Base-by-base conservation (phyloP, 495 filamentous ascomycete species). In the Aspergillus panamensis region DNA sequence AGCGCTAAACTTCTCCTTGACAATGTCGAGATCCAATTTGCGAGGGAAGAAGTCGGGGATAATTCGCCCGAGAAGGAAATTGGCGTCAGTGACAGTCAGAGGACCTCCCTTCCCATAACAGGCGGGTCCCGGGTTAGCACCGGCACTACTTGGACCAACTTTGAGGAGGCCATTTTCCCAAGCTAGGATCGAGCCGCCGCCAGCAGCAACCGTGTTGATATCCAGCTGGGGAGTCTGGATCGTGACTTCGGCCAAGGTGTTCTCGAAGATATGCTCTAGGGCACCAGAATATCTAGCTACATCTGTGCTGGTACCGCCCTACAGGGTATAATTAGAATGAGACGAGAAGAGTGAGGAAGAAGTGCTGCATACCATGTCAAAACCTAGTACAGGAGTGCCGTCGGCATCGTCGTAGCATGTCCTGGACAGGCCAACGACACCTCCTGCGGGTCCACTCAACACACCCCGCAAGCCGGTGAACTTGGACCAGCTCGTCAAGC, bases 231-330 rank as follows among this genome's bases (percentile, higher is more conserved):
- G 92, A 0, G 86, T 88, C 66, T 96, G 92, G 32, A 96, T 92
- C 0, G 90, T 92, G n/a, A 96, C 89, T 17, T 90, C 90, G 3
- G 92, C 92, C 3, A 90, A 92, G 0, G 91, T 96, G 9, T 88
- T 96, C 72, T 96, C 92, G 58, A 96, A 96, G 1, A 96, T 91
- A 67, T 97, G 91, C 51, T 96, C 91, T 63, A 95, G 91, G 32
- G 88, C 77, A 14, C 91, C 91, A 20, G 89, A 91, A 64, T 92
- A 96, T 42, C 92, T 74, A 35, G 87, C 90, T 5, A 96, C 92
- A 67, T 97, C 92, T 3, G 92, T 96, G 57, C 87, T 91, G 3
- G 92, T 97, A 39, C 92, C 92, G n/a, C 84, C 56, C 56, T 58
- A 43, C 8, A 35, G 7, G 4, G 13, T 50, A 7, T 31, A 8